A percentile compares a stretch with the other conserved stretches of the same genome.
Evolutionary conservation across 2,329 filamentous ascomycete genomes (phyloP).

Genomic region (Sodiomyces alkalinus): DNA sequence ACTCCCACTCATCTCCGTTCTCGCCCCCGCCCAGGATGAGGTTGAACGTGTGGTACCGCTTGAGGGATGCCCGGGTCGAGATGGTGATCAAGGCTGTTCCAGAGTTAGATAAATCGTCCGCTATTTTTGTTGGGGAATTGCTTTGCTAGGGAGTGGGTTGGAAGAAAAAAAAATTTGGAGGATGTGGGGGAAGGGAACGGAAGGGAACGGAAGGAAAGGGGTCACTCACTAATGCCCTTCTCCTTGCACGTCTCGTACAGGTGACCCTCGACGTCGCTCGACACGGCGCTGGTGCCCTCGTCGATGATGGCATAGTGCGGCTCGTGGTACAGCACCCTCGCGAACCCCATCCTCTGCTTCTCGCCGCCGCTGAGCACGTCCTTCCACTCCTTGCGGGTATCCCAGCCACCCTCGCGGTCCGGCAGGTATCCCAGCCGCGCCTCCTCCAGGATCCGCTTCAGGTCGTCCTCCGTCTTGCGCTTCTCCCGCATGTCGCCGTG

Average conservation of each 20-base stretch:
- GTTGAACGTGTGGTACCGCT: slow-evolving; percentile 90
- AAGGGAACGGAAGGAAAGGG: background rate
- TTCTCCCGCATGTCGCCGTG: slow-evolving; percentile 85
- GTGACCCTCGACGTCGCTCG: slow-evolving; percentile 83
- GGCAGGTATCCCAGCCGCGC: slow-evolving; percentile 80
- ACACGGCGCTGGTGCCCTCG: slow-evolving; percentile 89
- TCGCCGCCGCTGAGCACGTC: slow-evolving; percentile 94
- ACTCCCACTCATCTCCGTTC: slow-evolving; percentile 75
- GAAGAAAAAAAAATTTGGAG: slow-evolving; percentile 3
- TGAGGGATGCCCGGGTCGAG: slow-evolving; percentile 82
- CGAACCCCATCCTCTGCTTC: slow-evolving; percentile 91
- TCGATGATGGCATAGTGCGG: slow-evolving; percentile 89
- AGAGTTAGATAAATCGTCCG: slow-evolving; percentile 7
- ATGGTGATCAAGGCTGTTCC: slow-evolving; percentile 76
- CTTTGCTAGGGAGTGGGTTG: slow-evolving; percentile 9
- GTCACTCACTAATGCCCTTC: slow-evolving; percentile 70
- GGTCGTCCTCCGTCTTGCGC: slow-evolving; percentile 60
- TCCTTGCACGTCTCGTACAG: slow-evolving; percentile 89
- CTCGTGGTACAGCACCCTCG: slow-evolving; percentile 84
- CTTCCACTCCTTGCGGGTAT: slow-evolving; percentile 96
- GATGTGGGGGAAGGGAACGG: background rate
- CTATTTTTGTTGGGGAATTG: no score
- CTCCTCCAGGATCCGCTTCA: slow-evolving; percentile 65
- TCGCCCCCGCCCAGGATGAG: slow-evolving; percentile 71
- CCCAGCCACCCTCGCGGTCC: slow-evolving; percentile 87